Evolutionary conservation across 768 basidiomycete species (phyloP), one percentile per base, ranked within the genome.

Genomic region (Rhizopogon salebrosus): DNA sequence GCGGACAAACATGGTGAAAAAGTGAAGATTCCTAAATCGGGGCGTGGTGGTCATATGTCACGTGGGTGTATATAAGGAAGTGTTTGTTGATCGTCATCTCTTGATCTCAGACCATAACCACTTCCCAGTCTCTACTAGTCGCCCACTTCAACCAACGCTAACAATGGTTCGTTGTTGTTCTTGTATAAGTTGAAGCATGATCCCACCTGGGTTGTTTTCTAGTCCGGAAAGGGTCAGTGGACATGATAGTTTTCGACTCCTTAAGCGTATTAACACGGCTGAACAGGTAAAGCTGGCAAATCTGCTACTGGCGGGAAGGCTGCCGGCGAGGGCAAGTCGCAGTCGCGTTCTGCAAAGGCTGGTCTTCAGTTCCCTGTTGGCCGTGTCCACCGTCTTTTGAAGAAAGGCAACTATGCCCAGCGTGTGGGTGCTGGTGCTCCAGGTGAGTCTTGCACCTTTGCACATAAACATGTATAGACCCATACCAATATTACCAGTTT

Each of bases 361-460:
- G 85, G 85, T 61, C 80, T 87, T 51, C 84, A 88, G 67, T 89
- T 93, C 77, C 91, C 91, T 50, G 90, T 93, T 61, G 91, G 91
- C 79, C 91, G 91, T 87, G 83, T 92, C 56, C 91, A 90, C 74
- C 84, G 89, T 81, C 82, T 91, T 39, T 70, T 92, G 70, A 91
- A 91, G 78, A 82, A 81, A 70, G 90, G 90, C 50, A 92, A 92
- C 77, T 92, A 91, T 58, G 86, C 87, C 46, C 85, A 89, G 61
- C 87, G 92, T 68, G 84, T 93, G 57, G 91, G 92, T 72, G 88
- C 90, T 52, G 90, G 91, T 74, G 89, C 92, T 57, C 89, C 92
- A 64, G 85, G 85, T 86, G 57, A 26, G 71, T 68, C 29, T 13
- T 40, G 31, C 40, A 42, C 7, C 20, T 49, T n/a, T 29, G 37